phyloP scores from a whole-genome alignment of 345 rosid genomes.

The Geranium brycei region DNA sequence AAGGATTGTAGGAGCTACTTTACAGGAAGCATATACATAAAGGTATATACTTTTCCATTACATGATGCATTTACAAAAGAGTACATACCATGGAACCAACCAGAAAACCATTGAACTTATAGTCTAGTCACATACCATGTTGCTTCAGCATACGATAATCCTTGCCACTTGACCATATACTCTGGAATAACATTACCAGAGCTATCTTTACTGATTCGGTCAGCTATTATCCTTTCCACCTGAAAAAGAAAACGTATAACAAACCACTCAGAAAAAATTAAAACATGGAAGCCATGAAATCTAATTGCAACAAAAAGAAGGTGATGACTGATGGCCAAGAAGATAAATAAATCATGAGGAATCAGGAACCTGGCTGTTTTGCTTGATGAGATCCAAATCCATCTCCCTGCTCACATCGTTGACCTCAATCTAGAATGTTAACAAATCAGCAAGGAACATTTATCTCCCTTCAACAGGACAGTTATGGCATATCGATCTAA shows the following conservation, averaged over 20 bases:
- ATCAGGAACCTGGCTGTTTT: conserved; percentile 70
- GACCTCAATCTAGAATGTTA: conserved; percentile 70
- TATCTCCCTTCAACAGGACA: no score
- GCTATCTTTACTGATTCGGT: conserved; percentile 66
- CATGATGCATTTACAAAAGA: neutral
- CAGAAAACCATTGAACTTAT: neutral
- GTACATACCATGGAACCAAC: neutral
- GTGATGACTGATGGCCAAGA: no score
- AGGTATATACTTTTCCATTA: neutral
- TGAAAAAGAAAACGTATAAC: conserved; percentile 20
- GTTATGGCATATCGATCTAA: neutral
- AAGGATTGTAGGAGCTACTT: neutral
- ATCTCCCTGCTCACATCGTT: conserved; percentile 97
- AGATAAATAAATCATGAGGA: no score
- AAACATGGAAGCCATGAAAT: conserved; percentile 7
- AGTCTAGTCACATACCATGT: conserved; percentile 49
- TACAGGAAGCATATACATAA: no score
- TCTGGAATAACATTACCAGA: conserved; percentile 68
- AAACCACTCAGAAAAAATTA: conserved; percentile 2
- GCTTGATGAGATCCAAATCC: conserved; percentile 97
- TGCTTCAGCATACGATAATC: conserved; percentile 98
- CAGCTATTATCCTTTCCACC: conserved; percentile 90
- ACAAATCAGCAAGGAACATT: conserved; percentile 1
- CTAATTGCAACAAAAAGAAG: neutral
- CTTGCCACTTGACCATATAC: conserved; percentile 98